Evolutionary conservation across 768 basidiomycete species (phyloP).

Genomic region (Leucocoprinus birnbaumii): DNA sequence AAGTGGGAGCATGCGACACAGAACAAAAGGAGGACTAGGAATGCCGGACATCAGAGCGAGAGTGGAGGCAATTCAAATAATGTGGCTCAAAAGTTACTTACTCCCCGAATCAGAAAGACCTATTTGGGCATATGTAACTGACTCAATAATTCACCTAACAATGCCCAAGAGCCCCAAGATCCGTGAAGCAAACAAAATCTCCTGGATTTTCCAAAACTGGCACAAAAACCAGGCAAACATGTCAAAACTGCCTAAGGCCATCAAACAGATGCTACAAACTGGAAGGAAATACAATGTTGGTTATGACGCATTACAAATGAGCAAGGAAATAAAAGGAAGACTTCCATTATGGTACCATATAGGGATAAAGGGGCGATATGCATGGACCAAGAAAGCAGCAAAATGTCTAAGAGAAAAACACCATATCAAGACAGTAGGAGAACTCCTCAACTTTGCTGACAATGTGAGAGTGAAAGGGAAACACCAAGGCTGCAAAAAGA

Average conservation of each 20-base stretch:
- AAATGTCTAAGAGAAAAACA: not conserved
- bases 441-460: not conserved
- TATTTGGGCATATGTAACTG: conserved; percentile 13
- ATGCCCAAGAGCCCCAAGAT: not conserved
- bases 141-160: conserved; percentile 2
- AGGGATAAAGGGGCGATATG: not conserved
- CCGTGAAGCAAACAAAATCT: not conserved
- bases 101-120: conserved; percentile 12
- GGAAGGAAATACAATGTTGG: too few species aligned
- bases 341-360: not conserved
- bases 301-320: not conserved
- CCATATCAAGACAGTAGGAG: not conserved
- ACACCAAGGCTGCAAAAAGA: too few species aligned
- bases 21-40: conserved; percentile 14
- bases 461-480: too few species aligned
- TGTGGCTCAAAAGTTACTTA: conserved; percentile 20
- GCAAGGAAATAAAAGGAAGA: not conserved
- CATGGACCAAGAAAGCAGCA: not conserved
- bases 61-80: conserved; percentile 21
- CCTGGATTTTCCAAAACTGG: too few species aligned
- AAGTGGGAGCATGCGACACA: conserved; percentile 14
- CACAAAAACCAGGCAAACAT: too few species aligned
- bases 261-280: too few species aligned
- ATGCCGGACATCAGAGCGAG: conserved; percentile 20
- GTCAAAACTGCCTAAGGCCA: too few species aligned